A percentile compares a stretch with the other conserved stretches of the same genome.
Conservation (phyloP, 1,284 basidiomycete species). For the Fomitiporia mediterranea region DNA sequence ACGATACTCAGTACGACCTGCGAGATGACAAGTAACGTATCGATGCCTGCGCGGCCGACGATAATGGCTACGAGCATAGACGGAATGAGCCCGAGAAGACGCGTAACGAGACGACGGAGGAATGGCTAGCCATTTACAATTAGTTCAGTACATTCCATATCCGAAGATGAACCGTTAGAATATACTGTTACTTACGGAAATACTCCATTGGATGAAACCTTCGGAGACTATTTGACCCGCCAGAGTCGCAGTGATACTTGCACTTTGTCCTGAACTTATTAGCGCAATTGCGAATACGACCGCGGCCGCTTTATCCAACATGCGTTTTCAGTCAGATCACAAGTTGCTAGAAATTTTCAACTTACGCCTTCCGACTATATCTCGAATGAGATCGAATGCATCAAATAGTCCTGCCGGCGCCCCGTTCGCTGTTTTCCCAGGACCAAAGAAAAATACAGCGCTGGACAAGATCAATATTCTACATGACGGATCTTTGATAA, state of each 20-base stretch:
- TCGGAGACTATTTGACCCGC: constrained; percentile 92
- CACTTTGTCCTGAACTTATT: constrained; percentile 86
- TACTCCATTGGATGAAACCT: constrained; percentile 89
- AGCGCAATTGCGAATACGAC: constrained; percentile 84
- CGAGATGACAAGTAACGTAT: constrained; percentile 78
- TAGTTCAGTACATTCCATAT: constrained; percentile 8
- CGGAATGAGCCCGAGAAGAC: constrained; percentile 84
- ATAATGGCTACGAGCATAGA: constrained; percentile 76
- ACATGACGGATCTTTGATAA: no score
- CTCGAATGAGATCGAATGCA: constrained; percentile 70
- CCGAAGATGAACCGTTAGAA: constrained; percentile 1
- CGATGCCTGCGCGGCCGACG: constrained; percentile 73
- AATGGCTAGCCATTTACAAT: constrained; percentile 55
- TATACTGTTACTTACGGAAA: constrained; percentile 56
- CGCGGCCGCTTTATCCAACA: constrained; percentile 51
- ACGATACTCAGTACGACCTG: constrained; percentile 88
- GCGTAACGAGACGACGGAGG: constrained; percentile 77
- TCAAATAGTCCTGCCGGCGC: constrained; percentile 75
- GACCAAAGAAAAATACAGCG: constrained; percentile 70
- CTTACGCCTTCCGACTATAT: constrained; percentile 64
- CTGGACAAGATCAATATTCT: constrained; percentile 69
- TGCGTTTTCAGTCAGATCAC: background rate
- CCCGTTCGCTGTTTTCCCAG: constrained; percentile 27
- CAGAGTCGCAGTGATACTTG: constrained; percentile 89
- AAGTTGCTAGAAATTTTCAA: constrained; percentile 12